Evolutionary conservation across 1,284 basidiomycete genomes (phyloP).

Genomic region (Cerioporus squamosus): DNA sequence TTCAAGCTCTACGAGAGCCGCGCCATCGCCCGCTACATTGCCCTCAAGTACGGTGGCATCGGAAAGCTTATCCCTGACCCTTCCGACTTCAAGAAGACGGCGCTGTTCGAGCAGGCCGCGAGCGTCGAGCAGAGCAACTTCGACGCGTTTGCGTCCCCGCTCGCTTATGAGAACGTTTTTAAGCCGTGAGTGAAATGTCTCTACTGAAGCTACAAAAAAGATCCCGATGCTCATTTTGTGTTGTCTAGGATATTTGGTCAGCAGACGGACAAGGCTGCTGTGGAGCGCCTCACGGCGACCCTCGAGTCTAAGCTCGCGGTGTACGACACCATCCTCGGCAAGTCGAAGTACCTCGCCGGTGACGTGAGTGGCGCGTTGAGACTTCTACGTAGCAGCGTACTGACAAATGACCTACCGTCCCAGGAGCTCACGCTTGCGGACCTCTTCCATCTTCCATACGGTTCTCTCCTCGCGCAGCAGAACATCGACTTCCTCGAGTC

Average conservation of each 20-base stretch:
- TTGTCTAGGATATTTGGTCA: constrained; percentile 4
- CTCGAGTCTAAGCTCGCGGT: constrained; percentile 45
- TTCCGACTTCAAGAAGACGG: no score
- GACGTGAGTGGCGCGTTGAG: constrained; percentile 37
- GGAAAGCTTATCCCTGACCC: no score
- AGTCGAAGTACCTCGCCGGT: constrained; percentile 52
- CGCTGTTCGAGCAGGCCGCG: no score
- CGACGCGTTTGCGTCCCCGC: no score
- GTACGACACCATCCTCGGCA: constrained; percentile 50
- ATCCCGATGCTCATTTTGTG: background rate
- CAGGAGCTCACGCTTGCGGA: constrained; percentile 54
- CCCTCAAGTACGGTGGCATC: no score
- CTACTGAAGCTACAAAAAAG: no score
- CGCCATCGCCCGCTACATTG: no score
- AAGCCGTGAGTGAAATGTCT: no score
- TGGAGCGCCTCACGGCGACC: constrained; percentile 14
- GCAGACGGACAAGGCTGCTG: constrained; percentile 19
- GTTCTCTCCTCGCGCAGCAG: constrained; percentile 28
- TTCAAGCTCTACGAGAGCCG: no score
- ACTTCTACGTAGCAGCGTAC: no score
- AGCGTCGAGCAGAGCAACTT: no score
- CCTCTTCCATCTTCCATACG: constrained; percentile 56
- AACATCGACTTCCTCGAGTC: constrained; percentile 28
- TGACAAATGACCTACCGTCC: background rate
- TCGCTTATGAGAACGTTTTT: no score